These are phyloP conservation scores for Boletus calvinii DNA, from an alignment of 1,284 basidiomycete genomes.

Conservation along the genomic window DNA sequence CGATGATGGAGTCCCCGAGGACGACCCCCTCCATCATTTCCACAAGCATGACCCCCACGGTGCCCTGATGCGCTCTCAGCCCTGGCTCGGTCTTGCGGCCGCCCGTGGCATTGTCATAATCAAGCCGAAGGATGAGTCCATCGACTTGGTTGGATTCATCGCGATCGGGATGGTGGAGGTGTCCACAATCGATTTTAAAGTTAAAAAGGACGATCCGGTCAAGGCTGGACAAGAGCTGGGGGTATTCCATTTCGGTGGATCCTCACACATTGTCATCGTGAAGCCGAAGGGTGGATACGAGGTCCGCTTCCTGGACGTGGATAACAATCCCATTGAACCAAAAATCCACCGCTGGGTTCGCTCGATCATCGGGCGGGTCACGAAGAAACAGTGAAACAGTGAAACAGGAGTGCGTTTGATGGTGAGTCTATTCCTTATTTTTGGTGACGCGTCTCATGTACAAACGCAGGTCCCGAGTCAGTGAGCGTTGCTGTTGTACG, in stretches of 20 bases:
- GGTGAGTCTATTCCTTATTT: background rate
- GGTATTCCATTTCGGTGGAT: slow-evolving; percentile 54
- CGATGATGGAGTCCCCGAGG: too few relatives aligned
- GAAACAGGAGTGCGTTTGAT: background rate
- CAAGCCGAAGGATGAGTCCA: too few relatives aligned
- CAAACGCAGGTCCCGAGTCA: too few relatives aligned
- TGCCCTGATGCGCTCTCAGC: too few relatives aligned
- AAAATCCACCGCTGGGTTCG: slow-evolving; percentile 13
- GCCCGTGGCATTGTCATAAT: too few relatives aligned
- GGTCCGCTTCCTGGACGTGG: slow-evolving; percentile 3
- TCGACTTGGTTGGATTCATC: too few relatives aligned
- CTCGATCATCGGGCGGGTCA: background rate
- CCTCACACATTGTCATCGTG: slow-evolving; percentile 43
- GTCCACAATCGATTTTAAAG: slow-evolving; percentile 36
- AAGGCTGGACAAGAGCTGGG: slow-evolving; percentile 43
- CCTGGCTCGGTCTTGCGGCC: too few relatives aligned
- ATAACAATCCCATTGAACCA: background rate
- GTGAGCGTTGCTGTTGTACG: too few relatives aligned
- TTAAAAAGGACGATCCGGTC: slow-evolving; percentile 14
- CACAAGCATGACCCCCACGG: too few relatives aligned
- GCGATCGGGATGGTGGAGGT: too few relatives aligned
- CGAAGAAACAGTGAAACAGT: background rate
- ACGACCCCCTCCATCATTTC: too few relatives aligned
- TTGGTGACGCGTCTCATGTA: background rate
- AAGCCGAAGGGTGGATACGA: slow-evolving; percentile 10